Base-by-base conservation (phyloP, 805 yeast genomes). In the Lipomyces starkeyi region DNA sequence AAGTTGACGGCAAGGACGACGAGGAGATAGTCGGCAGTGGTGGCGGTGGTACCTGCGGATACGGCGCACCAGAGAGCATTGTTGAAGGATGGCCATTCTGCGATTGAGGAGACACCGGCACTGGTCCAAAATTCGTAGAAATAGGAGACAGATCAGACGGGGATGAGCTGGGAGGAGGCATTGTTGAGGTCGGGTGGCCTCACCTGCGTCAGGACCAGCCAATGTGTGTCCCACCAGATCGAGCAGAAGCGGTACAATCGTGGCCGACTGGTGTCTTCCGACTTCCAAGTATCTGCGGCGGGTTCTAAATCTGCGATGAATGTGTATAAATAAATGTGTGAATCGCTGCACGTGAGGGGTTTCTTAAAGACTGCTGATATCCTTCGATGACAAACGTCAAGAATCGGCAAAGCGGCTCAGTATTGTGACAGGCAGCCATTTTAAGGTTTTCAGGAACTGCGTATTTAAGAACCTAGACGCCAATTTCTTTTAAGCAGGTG, bases 1-100 rank as follows among this genome's bases (percentile, higher is more conserved):
- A 32, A 2, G 43, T n/a, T n/a, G 61, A 34, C 34, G 68, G 61
- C n/a, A 68, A 64, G 29, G 53, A 3, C 47, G 66, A 43, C 3
- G 52, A 2, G 17, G 64, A 35, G 29, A 43, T 53, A 14, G n/a
- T n/a, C 29, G 5, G 52, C 5, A 57, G 43, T n/a, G 63, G 56
- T 5, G 58, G 56, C 8, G 47, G 54, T 3, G 53, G 27, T 5
- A 8, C 34, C 27, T 17, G 58, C 22, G 58, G 27, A 27, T 25
- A 20, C 5, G 58, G 58, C 17, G 58, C 17, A 9, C 58, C 22
- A 27, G 22, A 32, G 14, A 17, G 58, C 5, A 17, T 43, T 7
- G 22, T n/a, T 43, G 49, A 17, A 17, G 49, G 49, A 43, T 43
- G 20, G 20, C 49, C 49, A 43, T 43, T 43, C 22, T 8, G 49